These are phyloP conservation scores for Colletotrichum ledebouriae DNA, from an alignment of 2,329 filamentous ascomycete species.

Conservation along the genomic window DNA sequence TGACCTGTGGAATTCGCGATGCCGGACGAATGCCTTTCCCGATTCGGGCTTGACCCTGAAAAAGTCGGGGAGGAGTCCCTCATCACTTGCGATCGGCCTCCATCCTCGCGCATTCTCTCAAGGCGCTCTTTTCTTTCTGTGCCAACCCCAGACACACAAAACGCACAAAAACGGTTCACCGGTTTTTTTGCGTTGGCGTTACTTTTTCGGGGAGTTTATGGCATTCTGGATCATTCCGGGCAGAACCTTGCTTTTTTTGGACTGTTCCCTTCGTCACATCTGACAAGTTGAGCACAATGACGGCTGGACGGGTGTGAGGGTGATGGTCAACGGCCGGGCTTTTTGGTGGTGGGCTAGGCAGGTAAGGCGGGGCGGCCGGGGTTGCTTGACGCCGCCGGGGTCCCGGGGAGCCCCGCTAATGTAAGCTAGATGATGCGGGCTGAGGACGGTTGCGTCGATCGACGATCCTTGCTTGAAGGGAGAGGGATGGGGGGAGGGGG, in stretches of 20 bases:
- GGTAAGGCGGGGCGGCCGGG: slow-evolving; percentile 28
- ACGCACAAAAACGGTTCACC: neutral
- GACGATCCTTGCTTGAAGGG: slow-evolving; percentile 31
- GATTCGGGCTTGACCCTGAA: slow-evolving; percentile 13
- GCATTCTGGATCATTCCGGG: too few species aligned
- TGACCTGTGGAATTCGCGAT: neutral
- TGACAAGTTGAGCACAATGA: neutral
- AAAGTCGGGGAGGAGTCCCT: neutral
- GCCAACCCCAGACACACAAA: neutral
- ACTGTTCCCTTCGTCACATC: slow-evolving; percentile 2
- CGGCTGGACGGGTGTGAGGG: neutral
- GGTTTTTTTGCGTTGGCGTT: neutral
- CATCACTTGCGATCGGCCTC: slow-evolving; percentile 16
- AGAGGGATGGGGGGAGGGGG: neutral
- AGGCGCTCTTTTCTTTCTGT: neutral
- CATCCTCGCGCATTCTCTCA: slow-evolving; percentile 24
- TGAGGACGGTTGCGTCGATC: slow-evolving; percentile 33
- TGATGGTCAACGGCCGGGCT: slow-evolving; percentile 2
- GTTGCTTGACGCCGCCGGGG: slow-evolving; percentile 4
- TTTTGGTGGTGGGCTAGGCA: slow-evolving; percentile 18
- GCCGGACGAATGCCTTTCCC: slow-evolving; percentile 28
- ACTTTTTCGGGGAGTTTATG: neutral
- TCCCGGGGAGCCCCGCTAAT: slow-evolving; percentile 5
- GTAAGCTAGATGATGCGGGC: slow-evolving; percentile 31
- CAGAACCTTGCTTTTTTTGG: slow-evolving; percentile 9